Evolutionary conservation across 345 rosid genomes (phyloP), one percentile per base, ranked within the genome.

Genomic region (Reutealis trisperma): DNA sequence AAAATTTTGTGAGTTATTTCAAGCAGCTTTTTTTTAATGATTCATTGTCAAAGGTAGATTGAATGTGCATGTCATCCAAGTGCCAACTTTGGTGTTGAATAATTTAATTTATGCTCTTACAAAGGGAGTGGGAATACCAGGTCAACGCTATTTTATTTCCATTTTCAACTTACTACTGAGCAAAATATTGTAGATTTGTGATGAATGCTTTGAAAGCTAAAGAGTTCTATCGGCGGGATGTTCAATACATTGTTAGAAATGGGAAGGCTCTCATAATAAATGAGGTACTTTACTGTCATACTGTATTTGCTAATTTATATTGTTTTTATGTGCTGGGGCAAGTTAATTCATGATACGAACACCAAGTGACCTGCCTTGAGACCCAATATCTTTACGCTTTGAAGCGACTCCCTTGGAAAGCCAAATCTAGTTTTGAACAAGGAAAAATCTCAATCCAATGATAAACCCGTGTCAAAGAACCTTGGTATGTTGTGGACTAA

Each of bases 151-250:
- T 41, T 54, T 70, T 22, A 63, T 68, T 79, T 80, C 55, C 65
- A 16, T 41, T 74, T 74, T 79, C 74, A 67, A 45, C 57, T 72
- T 63, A 21, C 12, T 72, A 42, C 19, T 63, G 74, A 67, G 44
- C 27, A 6, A 72, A 57, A 52, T 74, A 16, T 68, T 86, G 80
- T 86, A 94, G 98, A 87, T 94, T 94, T 86, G 98, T 94, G 73
- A 84, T 94, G 89, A 94, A 94, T 88, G 97, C 95, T 76, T 78
- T 94, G 71, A 94, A 94, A 87, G 98, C 98, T 80, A 94, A 93
- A 89, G 98, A 94, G 80, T 94, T 94, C 84, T 94, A 90, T 87
- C 87, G 93, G 74, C 90, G 84, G 51, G 94, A 94, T 87, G 98
- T 94, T 67, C 97, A 94, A 73, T 94, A 94, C 78, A 91, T 94